Conservation (phyloP, 148 eudicot species). For the Camellia sinensis region DNA sequence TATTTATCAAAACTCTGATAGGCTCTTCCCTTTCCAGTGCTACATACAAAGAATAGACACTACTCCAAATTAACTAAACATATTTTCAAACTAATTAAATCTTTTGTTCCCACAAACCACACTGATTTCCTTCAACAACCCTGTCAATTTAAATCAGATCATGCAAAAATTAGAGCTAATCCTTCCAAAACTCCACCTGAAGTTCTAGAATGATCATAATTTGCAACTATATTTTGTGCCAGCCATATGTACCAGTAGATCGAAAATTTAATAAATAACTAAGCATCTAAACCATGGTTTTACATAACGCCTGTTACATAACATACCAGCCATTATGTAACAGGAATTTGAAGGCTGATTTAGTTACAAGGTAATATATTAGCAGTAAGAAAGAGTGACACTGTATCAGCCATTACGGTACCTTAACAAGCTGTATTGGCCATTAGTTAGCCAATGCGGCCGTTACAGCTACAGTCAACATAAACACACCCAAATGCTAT, state of each 20-base stretch:
- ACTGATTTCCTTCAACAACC: background rate
- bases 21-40: background rate
- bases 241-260: background rate
- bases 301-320: too few species aligned
- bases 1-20: background rate
- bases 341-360: too few species aligned
- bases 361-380: too few species aligned
- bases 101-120: background rate
- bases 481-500: too few species aligned
- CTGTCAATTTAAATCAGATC: background rate
- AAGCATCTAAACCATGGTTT: background rate
- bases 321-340: too few species aligned
- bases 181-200: background rate
- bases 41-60: background rate
- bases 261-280: background rate
- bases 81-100: background rate
- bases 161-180: background rate
- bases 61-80: background rate
- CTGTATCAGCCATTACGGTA: too few species aligned
- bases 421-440: too few species aligned
- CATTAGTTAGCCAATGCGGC: too few species aligned
- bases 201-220: background rate
- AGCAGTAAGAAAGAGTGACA: too few species aligned
- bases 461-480: too few species aligned
- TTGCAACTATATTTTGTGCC: background rate